Base-by-base conservation (phyloP, 257 asterid species). In the Primulina huaijiensis region DNA sequence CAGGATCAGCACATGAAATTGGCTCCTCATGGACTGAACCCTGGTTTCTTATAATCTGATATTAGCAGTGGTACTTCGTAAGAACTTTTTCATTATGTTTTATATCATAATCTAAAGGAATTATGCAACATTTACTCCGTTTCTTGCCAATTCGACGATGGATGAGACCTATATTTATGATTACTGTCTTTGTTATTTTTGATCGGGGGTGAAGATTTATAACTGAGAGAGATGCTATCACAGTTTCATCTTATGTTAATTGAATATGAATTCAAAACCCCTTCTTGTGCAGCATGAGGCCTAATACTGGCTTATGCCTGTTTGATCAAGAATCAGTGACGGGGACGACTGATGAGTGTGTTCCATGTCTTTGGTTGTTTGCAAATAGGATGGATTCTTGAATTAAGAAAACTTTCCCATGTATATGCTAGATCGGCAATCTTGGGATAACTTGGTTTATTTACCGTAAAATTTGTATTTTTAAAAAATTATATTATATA, bases 361-460 rank as follows among this genome's bases (percentile, higher is more conserved):
- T 62, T 70, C 74, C 72, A 60, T 81, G 85, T 77, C 77, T 76
- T 81, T 78, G 83, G 84, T 78, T 80, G 85, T 79, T 80, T 77
- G 78, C 81, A 71, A 75, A 71, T 80, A 71, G 77, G 76, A 63
- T 72, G 69, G 66, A 73, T 74, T 75, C 70, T 65, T 86, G 82
- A 73, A 76, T 65, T 76, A 68, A 62, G 74, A 78, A 78, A 67
- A 46, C 20, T 46, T 82, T 78, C 77, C 84, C 55, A 77, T 38
- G 69, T 58, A 74, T 76, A 23, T 23, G 83, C 78, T 85, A 82
- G 85, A 87, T 75, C 83, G 81, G 86, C 82, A 63, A 76, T 74
- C 20, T 46, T 23, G 25, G 25, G 25, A 23, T 23, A 23, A 23
- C 67, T 40, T 59, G 66, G 50, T 72, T 27, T 50, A 66, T 73